A percentile compares a stretch with the other conserved stretches of the same genome.
Evolutionary conservation across 495 filamentous ascomycete species (phyloP).

Genomic region (Recurvomyces mirabilis): DNA sequence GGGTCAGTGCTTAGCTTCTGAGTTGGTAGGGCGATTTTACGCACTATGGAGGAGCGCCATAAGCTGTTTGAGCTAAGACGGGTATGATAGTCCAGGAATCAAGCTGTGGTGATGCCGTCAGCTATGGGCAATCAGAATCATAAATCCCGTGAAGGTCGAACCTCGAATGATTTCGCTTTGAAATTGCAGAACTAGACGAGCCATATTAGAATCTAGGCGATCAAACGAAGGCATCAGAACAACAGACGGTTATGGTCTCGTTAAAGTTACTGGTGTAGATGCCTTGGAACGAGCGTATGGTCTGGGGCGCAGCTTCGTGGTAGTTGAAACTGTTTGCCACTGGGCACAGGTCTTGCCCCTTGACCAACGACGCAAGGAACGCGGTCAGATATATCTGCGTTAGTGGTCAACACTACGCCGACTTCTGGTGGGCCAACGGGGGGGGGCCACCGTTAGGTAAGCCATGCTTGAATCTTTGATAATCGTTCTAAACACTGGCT

Average conservation of each 20-base stretch:
- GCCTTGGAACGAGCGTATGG: conserved; percentile 6
- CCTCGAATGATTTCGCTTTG: conserved; percentile 1
- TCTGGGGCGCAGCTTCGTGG: not conserved
- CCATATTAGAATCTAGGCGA: too few relatives aligned
- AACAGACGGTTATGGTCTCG: conserved; percentile 5
- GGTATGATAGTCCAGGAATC: not conserved
- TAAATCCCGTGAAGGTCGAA: not conserved
- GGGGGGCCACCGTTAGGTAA: too few relatives aligned
- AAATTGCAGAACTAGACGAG: conserved; percentile 10
- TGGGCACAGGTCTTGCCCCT: conserved; percentile 3
- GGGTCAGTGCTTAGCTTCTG: not conserved
- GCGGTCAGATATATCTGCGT: too few relatives aligned
- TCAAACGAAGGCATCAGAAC: too few relatives aligned
- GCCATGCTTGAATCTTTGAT: too few relatives aligned
- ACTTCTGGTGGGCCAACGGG: too few relatives aligned
- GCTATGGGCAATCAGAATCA: not conserved
- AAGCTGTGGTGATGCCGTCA: not conserved
- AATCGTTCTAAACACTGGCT: too few relatives aligned
- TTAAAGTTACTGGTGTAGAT: conserved; percentile 6
- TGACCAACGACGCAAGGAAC: too few relatives aligned
- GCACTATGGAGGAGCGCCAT: conserved; percentile 3
- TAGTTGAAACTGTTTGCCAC: conserved; percentile 3
- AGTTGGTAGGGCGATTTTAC: not conserved
- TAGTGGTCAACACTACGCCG: too few relatives aligned
- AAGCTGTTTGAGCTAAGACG: not conserved